Base-by-base conservation (phyloP, 1,284 basidiomycete species). In the Coniferiporia weirii region DNA sequence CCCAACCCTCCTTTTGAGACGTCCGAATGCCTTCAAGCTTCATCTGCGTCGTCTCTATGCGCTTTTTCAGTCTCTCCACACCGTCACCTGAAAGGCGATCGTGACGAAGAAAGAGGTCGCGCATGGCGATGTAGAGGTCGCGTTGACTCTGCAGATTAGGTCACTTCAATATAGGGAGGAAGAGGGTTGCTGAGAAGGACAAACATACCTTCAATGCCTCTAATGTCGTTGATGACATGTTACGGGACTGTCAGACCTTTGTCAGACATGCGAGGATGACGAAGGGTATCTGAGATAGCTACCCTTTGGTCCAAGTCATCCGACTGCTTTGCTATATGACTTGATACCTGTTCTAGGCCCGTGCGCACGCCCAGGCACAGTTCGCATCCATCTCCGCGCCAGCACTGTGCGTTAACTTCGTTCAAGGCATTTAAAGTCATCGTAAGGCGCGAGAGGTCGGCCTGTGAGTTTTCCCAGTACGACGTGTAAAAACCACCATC, bases 11-110 rank as follows among this genome's bases (percentile, higher is more conserved):
- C 69, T 87, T 93, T 69, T 83, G 79, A 0, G 79, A 79, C 6
- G 77, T 75, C 57, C 87, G 84, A 57, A 90, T 76, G 0, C 78
- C 79, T 66, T 94, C 91, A 49, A 95, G 77, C 71, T 91, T 94
- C 64, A 82, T 71, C 5, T 86, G 84, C 56, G 82, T 87, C 0
- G 75, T 74, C 58, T 95, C 92, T 27, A 95, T 85, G 36, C 91
- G 85, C 67, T 91, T 95, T 72, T 87, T 88, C 57, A 97, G 76
- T 35, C 87, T 81, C 54, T 96, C 93, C 1, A 95, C 91, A 64
- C 86, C 82, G 67, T 97, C 95, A 43, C 84, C 79, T 0, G 92
- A 91, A 40, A 95, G 78, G 36, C 85, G 83, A 61, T 92, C 89
- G 65, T 94, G 88, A 20, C 94, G 84, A 50, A 84, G 76, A 68